Base-by-base conservation (phyloP, 768 basidiomycete species). In the Kondoa malvinella region DNA sequence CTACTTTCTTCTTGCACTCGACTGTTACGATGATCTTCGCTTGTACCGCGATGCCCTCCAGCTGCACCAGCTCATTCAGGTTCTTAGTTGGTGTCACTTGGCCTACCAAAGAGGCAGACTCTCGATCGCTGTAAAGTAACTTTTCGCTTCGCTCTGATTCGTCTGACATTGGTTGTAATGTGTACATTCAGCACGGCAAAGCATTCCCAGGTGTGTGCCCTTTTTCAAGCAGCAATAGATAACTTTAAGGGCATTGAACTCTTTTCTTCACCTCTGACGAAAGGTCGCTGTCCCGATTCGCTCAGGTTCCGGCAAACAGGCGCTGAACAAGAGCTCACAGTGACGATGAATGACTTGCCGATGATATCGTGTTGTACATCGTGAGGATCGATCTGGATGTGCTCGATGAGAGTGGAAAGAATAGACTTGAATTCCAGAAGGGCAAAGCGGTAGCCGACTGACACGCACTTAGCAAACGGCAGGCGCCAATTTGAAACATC, bases 391-490 rank as follows among this genome's bases (percentile, higher is more conserved):
- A 50, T 8, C 21, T 50, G 40, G 12, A 50, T 8, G 40, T 8
- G 8, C 21, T 66, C 58, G 26, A 67, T 21, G 3, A 69, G 64
- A 29, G 58, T 61, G 4, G 34, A 16, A 26, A 69, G 59, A 4
- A 69, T 40, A 27, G 56, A n/a, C 56, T 69, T 69, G 4, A 67
- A 26, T 57, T 69, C 66, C 21, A 67, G 57, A 27, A 69, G 27
- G 17, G 32, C 26, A 27, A 67, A 67, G 8, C 65, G 56, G 32
- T 69, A 69, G 16, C 69, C 66, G 30, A 66, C 34, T 3, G 69
- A 58, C 16, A 40, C 8, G 21, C 8, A 8, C 4, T 50, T 8
- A 50, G 40, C 12, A 8, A 60, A n/a, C 57, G n/a, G 57, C 66
- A 33, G 32, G 50, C 31, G 1, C n/a, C n/a, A n/a, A n/a, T n/a